phyloP scores from a whole-genome alignment of 2,329 filamentous ascomycete species.

The Leptographium radiaticola region DNA sequence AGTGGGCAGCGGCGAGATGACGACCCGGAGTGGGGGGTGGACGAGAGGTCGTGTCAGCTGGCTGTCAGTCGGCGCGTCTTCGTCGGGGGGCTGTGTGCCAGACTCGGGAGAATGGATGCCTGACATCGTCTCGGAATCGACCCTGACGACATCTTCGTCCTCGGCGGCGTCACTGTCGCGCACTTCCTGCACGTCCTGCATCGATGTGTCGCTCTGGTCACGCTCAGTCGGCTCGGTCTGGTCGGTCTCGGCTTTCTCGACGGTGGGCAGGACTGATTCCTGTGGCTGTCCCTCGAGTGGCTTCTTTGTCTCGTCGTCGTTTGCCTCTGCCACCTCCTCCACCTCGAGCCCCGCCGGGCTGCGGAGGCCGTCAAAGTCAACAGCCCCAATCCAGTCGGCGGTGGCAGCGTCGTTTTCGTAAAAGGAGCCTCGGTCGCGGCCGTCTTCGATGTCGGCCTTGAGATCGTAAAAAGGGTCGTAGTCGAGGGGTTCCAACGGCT shows the following conservation, averaged over 20 bases:
- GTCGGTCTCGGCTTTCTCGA: too few relatives aligned
- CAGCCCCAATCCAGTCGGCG: not conserved
- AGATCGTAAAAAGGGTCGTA: not conserved
- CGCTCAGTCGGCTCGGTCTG: too few relatives aligned
- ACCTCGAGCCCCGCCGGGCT: not conserved
- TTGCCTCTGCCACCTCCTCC: too few relatives aligned
- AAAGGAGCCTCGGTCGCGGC: too few relatives aligned
- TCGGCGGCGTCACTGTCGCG: not conserved
- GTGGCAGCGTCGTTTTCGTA: not conserved
- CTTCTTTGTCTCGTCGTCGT: not conserved
- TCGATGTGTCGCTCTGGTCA: too few relatives aligned
- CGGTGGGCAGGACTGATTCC: too few relatives aligned
- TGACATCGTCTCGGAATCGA: not conserved
- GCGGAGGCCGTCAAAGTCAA: not conserved
- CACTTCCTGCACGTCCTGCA: too few relatives aligned
- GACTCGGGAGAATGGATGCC: not conserved
- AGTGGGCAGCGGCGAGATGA: conserved; percentile 6
- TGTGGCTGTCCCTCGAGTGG: not conserved
- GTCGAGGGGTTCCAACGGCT: too few relatives aligned
- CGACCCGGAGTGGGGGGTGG: conserved; percentile 3
- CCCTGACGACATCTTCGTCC: not conserved
- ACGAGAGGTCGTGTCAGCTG: not conserved
- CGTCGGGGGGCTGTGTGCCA: too few relatives aligned
- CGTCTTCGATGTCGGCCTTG: too few relatives aligned
- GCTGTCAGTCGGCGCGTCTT: not conserved